phyloP scores from a whole-genome alignment of 1,284 basidiomycete species.

The Leccinum solheimii region DNA sequence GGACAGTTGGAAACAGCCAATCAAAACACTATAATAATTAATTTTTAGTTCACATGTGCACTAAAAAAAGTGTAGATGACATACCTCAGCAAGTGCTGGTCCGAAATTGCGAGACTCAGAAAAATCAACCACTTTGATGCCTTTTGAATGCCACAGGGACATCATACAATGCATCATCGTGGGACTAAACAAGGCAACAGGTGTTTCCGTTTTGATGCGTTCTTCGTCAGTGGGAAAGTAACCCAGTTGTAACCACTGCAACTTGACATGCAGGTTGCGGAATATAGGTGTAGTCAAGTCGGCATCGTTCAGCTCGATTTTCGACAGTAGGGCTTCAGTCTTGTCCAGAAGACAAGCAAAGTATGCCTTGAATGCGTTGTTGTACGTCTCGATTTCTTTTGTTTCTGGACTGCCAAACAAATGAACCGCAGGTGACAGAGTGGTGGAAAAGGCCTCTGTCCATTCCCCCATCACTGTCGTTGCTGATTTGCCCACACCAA shows the following conservation, averaged over 20 bases:
- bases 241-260: not conserved
- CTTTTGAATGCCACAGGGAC: not conserved
- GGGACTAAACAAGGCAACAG: not conserved
- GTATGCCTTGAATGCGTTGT: not conserved
- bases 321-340: not conserved
- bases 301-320: not conserved
- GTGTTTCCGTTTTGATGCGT: not conserved
- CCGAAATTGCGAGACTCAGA: not conserved
- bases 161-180: not conserved
- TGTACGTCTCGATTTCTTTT: not conserved
- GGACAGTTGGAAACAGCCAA: not conserved
- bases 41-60: not conserved
- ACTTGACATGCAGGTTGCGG: not conserved
- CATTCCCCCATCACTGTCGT: not conserved
- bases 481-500: not conserved
- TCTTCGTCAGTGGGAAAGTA: not conserved
- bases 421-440: not conserved
- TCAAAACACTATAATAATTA: not conserved
- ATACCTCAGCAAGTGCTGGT: not conserved
- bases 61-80: not conserved
- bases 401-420: not conserved
- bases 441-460: not conserved
- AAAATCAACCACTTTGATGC: not conserved
- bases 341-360: no score
- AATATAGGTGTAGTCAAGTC: not conserved